phyloP scores from a whole-genome alignment of 2,329 filamentous ascomycete species.

The Elsinoe ampelina region DNA sequence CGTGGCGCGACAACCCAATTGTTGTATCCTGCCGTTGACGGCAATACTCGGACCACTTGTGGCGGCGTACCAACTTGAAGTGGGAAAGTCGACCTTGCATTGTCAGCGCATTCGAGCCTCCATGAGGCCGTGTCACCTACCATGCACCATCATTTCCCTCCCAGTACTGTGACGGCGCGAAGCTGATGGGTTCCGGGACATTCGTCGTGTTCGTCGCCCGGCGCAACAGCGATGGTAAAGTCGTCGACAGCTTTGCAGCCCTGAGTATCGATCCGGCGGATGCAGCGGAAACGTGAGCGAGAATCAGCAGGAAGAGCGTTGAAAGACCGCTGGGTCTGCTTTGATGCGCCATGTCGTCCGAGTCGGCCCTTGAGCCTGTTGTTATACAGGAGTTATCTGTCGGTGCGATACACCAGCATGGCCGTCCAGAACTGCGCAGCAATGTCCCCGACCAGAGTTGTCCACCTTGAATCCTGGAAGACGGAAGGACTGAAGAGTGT shows the following conservation, averaged over 20 bases:
- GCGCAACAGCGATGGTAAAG: not conserved
- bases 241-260: not conserved
- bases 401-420: not conserved
- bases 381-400: not conserved
- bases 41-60: conserved; percentile 27
- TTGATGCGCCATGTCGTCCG: not conserved
- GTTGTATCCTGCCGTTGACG: conserved; percentile 25
- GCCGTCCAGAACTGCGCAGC: not conserved
- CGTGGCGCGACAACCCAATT: conserved; percentile 23
- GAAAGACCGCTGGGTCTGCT: not conserved
- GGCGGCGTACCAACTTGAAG: conserved; percentile 26
- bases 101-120: conserved; percentile 18
- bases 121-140: conserved; percentile 15
- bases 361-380: not conserved
- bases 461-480: not conserved
- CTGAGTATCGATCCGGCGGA: not conserved
- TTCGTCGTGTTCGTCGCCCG: conserved; percentile 13
- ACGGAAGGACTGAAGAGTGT: not conserved
- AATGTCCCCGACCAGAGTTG: not conserved
- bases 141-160: conserved; percentile 25
- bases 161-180: conserved; percentile 31
- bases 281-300: not conserved
- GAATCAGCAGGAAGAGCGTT: not conserved
- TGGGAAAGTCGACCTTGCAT: conserved; percentile 30
- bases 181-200: conserved; percentile 25